Evolutionary conservation across 2,329 filamentous ascomycete genomes (phyloP), one percentile per base, ranked within the genome.

Genomic region (Alternaria arborescens): DNA sequence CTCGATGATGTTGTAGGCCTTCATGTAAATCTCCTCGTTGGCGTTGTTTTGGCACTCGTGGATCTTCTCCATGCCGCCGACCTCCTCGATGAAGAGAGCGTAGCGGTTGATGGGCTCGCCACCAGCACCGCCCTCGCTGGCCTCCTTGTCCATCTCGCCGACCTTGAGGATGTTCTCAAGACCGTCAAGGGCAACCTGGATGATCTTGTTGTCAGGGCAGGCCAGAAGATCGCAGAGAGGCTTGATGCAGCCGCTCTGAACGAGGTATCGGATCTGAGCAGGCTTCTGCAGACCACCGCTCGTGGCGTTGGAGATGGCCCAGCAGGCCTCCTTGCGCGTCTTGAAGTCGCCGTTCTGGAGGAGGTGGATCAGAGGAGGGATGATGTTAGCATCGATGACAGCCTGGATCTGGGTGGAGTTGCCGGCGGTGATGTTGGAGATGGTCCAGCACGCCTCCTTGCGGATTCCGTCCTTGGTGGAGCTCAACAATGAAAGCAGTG

Each of bases 21-120:
- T 99, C 94, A 99, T 98, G 87, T 99, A 99, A 73, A 99, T 99
- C 83, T 99, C 95, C 83, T 99, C 95, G 83, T 99, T 99, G 84
- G 94, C 94, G 76, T 99, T 99, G 85, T 96, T 97, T 86, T 99
- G 95, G 88, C 95, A 98, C 73, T 98, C 94, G 83, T 99, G 95
- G 72, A 99, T 98, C 90, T 98, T 98, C 85, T 98, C 95, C 95
- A 99, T 99, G 69, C 95, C 95, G 76, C 93, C 93, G 71, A 94
- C 97, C 82, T 99, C 95, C 83, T 99, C 95, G 70, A 99, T 99
- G 82, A 97, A 98, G 66, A 99, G 87, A 47, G 95, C 95, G 76
- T 97, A 99, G 68, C 92, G 91, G 88, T 99, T 99, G 83, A 99
- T 93, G 41, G 84, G 81, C 66, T 94, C 91, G 53, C 86, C 83